A percentile compares a stretch with the other conserved stretches of the same genome.
Evolutionary conservation across 179 eudicot genomes (phyloP).

Genomic region (Corrigiola litoralis): DNA sequence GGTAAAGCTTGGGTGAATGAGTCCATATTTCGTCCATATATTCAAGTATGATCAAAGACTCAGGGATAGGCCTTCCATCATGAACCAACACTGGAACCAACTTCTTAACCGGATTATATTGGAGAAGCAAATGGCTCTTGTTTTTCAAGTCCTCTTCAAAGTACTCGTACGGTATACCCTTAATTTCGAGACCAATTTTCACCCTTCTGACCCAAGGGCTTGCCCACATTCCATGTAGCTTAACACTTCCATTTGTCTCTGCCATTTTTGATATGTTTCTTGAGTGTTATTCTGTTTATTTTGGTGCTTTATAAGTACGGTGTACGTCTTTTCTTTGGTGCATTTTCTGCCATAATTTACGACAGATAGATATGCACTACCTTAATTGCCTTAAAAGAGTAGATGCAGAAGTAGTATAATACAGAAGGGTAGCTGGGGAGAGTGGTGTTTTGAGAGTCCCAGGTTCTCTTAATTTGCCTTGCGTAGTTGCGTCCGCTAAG

Average conservation of each 20-base stretch:
- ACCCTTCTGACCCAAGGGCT: conserved; percentile 37
- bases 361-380: no score
- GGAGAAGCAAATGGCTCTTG: conserved; percentile 25
- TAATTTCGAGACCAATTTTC: conserved; percentile 24
- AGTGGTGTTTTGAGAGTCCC: no score
- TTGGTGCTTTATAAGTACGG: not conserved
- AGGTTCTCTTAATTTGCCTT: no score
- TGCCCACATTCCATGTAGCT: conserved; percentile 44
- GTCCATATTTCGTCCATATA: conserved; percentile 37
- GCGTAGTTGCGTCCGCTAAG: no score
- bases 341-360: no score
- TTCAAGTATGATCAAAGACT: conserved; percentile 35
- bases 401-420: no score
- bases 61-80: conserved; percentile 29
- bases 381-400: no score
- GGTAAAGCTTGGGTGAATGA: conserved; percentile 21
- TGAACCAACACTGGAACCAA: conserved; percentile 38
- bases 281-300: not conserved
- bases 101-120: conserved; percentile 39
- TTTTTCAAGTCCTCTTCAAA: conserved; percentile 33
- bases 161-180: conserved; percentile 31
- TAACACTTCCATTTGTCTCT: conserved; percentile 11
- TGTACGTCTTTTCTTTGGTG: no score
- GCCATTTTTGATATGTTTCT: conserved; percentile 10
- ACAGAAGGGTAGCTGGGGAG: no score